phyloP scores from a whole-genome alignment of 202 grass and related monocot species.

The Tripidium arundinaceum region DNA sequence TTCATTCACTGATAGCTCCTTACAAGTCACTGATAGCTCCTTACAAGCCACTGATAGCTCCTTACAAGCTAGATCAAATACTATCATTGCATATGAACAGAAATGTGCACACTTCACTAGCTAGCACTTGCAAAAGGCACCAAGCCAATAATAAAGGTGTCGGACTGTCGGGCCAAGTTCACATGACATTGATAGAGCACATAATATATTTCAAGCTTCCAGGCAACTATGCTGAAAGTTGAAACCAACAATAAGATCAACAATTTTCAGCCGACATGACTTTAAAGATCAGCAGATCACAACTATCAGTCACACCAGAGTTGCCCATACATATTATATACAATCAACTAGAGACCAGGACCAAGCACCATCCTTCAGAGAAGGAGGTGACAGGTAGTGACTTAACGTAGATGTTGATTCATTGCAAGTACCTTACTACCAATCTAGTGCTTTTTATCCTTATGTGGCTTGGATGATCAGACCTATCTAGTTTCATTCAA shows the following conservation, averaged over 20 bases:
- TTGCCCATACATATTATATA: slow-evolving; percentile 30
- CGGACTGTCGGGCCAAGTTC: slow-evolving; percentile 15
- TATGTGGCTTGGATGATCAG: too few relatives aligned
- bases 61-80: not conserved
- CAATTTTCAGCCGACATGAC: slow-evolving; percentile 15
- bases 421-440: slow-evolving; percentile 11
- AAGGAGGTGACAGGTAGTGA: slow-evolving; percentile 1
- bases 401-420: slow-evolving; percentile 15
- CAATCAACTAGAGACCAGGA: slow-evolving; percentile 28
- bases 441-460: slow-evolving; percentile 70
- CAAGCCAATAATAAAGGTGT: not conserved
- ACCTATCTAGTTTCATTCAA: too few relatives aligned
- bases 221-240: slow-evolving; percentile 35
- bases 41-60: too few relatives aligned
- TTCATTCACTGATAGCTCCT: too few relatives aligned
- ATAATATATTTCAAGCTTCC: slow-evolving; percentile 34
- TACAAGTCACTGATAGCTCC: too few relatives aligned
- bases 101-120: not conserved
- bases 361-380: slow-evolving; percentile 30
- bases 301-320: slow-evolving; percentile 21
- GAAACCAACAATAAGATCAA: slow-evolving; percentile 28
- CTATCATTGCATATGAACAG: not conserved
- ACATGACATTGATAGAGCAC: slow-evolving; percentile 18
- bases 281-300: slow-evolving; percentile 22
- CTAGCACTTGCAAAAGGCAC: not conserved